Evolutionary conservation across 305 asterid genomes (phyloP).

Genomic region (Fraxinus latifolia): DNA sequence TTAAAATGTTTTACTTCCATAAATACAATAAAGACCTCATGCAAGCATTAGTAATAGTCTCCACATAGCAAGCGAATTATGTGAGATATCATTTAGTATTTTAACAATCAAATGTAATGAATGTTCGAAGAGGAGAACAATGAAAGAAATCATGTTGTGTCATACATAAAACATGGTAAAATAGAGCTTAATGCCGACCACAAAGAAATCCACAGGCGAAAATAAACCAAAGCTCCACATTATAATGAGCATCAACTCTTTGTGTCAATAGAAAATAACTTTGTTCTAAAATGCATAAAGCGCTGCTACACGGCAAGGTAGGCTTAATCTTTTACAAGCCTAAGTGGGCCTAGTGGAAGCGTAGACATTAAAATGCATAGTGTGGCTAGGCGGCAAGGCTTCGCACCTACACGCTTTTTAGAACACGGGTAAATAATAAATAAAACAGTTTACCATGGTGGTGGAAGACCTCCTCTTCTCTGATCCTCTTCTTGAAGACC

Average conservation of each 20-base stretch:
- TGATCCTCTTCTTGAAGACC: conserved; percentile 61
- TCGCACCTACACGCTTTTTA: background rate
- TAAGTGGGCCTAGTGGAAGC: background rate
- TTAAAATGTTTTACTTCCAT: background rate
- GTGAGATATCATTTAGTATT: background rate
- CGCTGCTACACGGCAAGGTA: background rate
- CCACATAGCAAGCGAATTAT: background rate
- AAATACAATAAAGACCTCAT: background rate
- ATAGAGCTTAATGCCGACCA: background rate
- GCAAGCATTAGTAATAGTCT: background rate
- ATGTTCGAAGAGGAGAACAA: background rate
- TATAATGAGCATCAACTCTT: background rate
- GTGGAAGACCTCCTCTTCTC: conserved; percentile 56
- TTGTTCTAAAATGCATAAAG: background rate
- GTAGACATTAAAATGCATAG: background rate
- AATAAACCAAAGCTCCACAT: background rate
- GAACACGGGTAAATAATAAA: background rate
- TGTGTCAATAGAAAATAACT: background rate
- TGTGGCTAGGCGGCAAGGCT: background rate
- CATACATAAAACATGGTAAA: background rate
- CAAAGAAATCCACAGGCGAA: background rate
- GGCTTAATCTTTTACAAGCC: background rate
- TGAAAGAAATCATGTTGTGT: background rate
- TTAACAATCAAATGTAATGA: background rate
- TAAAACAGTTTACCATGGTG: conserved; percentile 51